phyloP scores from a whole-genome alignment of 352 stramenopile genomes.

The Globisporangium nagaii region DNA sequence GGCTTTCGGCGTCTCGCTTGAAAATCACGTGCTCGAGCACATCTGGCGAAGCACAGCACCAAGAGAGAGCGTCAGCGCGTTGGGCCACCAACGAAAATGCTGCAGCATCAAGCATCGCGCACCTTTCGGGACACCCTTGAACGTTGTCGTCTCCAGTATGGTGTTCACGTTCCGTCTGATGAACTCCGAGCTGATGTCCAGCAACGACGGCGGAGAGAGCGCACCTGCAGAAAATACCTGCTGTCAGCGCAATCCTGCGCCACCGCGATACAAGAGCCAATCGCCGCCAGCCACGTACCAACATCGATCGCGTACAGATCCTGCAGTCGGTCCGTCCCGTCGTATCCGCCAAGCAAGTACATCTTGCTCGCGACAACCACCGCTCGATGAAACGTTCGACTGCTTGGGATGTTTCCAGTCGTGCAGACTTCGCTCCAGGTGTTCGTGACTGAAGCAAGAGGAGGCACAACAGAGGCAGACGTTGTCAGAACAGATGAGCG shows the following conservation, averaged over 20 bases:
- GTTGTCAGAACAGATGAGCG: neutral
- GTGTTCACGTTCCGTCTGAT: constrained; percentile 60
- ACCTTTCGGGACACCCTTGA: constrained; percentile 70
- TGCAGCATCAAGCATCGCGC: neutral
- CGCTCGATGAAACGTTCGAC: constrained; percentile 82
- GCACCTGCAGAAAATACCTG: constrained; percentile 21
- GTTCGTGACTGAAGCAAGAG: constrained; percentile 42
- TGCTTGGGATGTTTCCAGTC: constrained; percentile 74
- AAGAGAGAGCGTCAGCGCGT: neutral
- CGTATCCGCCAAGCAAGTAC: constrained; percentile 84
- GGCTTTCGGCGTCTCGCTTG: constrained; percentile 55
- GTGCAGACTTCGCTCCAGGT: constrained; percentile 84
- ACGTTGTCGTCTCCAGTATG: constrained; percentile 61
- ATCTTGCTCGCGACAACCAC: constrained; percentile 78
- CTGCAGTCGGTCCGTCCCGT: constrained; percentile 77
- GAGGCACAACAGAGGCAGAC: neutral
- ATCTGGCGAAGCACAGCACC: constrained; percentile 23
- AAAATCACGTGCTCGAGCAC: constrained; percentile 78
- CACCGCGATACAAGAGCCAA: neutral
- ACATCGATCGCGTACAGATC: constrained; percentile 86
- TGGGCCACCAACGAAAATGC: neutral
- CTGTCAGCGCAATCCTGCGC: neutral
- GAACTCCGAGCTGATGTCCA: constrained; percentile 70
- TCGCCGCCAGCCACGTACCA: constrained; percentile 14
- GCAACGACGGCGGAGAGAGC: constrained; percentile 58